A percentile compares a stretch with the other conserved stretches of the same genome.
phyloP scores from a whole-genome alignment of 371 early-diverging fungal species.

The Umbelopsis sp. region DNA sequence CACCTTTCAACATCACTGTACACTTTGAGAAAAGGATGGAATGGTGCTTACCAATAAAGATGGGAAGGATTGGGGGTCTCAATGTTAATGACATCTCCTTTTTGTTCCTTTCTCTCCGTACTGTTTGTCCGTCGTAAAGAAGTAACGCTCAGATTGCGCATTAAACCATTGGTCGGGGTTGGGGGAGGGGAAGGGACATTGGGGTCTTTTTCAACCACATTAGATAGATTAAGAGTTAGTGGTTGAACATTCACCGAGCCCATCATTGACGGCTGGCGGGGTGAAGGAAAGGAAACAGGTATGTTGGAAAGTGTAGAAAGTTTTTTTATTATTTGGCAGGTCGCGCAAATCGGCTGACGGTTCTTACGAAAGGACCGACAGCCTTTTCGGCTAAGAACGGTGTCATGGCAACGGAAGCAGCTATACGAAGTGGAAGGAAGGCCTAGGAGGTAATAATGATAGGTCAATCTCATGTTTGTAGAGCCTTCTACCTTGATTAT shows the following conservation, averaged over 20 bases:
- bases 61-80: constrained; percentile 50
- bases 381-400: constrained; percentile 66
- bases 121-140: constrained; percentile 17
- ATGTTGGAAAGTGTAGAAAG: background rate
- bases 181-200: constrained; percentile 4
- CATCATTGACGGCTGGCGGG: background rate
- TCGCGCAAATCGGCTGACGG: constrained; percentile 1
- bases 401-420: constrained; percentile 66
- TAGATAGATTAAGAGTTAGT: constrained; percentile 12
- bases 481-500: background rate
- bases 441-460: constrained; percentile 31
- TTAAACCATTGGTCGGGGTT: constrained; percentile 2
- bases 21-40: background rate
- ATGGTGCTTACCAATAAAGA: constrained; percentile 47
- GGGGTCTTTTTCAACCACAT: background rate
- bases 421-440: constrained; percentile 70
- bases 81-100: constrained; percentile 44
- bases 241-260: constrained; percentile 11
- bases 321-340: constrained; percentile 6
- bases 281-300: constrained; percentile 7
- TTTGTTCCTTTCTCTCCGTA: constrained; percentile 16
- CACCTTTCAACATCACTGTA: background rate
- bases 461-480: background rate
- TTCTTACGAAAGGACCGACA: constrained; percentile 31
- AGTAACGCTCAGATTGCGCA: constrained; percentile 11